phyloP scores from a whole-genome alignment of 805 yeast genomes.

The Saturnispora kantuleensis region DNA sequence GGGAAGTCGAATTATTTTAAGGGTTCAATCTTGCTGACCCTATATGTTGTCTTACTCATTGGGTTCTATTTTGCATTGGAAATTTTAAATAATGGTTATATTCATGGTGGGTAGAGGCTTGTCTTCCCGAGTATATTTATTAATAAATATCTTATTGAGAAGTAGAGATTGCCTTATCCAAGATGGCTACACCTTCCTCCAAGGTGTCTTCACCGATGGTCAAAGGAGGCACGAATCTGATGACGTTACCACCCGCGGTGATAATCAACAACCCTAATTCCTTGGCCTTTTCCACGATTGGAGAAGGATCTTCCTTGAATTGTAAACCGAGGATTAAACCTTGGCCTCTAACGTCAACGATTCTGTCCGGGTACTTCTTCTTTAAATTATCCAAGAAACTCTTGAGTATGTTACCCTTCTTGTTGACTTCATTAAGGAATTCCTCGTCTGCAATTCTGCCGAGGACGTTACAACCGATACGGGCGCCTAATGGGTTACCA shows the following conservation, averaged over 20 bases:
- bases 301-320: constrained; percentile 52
- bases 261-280: constrained; percentile 75
- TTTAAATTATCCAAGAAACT: constrained; percentile 41
- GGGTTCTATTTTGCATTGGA: constrained; percentile 68
- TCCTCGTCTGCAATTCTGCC: constrained; percentile 50
- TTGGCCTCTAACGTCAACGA: constrained; percentile 71
- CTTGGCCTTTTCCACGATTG: constrained; percentile 59
- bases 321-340: constrained; percentile 85
- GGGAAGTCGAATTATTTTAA: constrained; percentile 95
- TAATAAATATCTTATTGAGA: constrained; percentile 1
- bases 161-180: constrained; percentile 44
- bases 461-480: constrained; percentile 71
- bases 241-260: constrained; percentile 85
- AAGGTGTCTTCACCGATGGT: constrained; percentile 66
- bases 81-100: constrained; percentile 21
- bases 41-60: constrained; percentile 61
- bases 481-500: constrained; percentile 88
- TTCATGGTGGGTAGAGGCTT: neutral
- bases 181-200: constrained; percentile 59
- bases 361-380: constrained; percentile 47
- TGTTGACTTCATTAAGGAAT: constrained; percentile 51
- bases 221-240: constrained; percentile 88
- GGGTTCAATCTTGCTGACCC: constrained; percentile 76
- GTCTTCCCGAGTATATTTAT: neutral
- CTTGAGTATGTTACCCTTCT: constrained; percentile 48